Evolutionary conservation across 495 filamentous ascomycete species (phyloP).

Genomic region (Patellaria atrata): DNA sequence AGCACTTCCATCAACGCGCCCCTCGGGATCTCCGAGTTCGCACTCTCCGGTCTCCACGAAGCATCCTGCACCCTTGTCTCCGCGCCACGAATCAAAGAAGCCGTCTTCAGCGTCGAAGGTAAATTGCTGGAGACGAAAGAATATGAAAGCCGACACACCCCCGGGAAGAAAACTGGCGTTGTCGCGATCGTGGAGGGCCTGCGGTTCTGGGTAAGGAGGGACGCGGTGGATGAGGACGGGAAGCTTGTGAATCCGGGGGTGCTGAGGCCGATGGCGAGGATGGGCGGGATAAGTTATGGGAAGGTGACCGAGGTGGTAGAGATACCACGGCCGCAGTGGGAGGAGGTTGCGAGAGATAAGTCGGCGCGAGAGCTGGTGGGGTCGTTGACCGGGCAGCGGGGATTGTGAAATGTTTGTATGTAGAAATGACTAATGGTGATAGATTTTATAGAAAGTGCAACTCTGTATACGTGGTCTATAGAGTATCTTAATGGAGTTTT

Average conservation of each 20-base stretch:
- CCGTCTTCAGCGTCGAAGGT: constrained; percentile 67
- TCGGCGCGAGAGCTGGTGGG: constrained; percentile 30
- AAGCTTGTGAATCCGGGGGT: constrained; percentile 53
- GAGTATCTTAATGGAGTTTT: too few species aligned
- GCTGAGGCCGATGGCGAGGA: constrained; percentile 57
- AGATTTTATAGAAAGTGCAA: too few species aligned
- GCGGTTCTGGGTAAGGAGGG: constrained; percentile 79
- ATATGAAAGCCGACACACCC: constrained; percentile 51
- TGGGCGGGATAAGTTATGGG: constrained; percentile 78
- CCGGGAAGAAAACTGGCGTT: constrained; percentile 58
- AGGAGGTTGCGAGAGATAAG: constrained; percentile 31
- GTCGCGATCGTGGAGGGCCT: constrained; percentile 73
- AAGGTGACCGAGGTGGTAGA: constrained; percentile 59
- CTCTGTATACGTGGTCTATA: too few species aligned
- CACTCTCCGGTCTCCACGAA: constrained; percentile 59
- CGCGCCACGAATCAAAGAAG: constrained; percentile 63
- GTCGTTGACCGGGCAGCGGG: too few species aligned
- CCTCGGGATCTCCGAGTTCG: constrained; percentile 69
- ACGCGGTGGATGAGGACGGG: constrained; percentile 66
- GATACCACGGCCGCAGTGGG: constrained; percentile 57
- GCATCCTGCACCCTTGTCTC: constrained; percentile 51
- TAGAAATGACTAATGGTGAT: too few species aligned
- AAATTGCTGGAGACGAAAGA: constrained; percentile 60
- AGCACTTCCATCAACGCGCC: constrained; percentile 62
- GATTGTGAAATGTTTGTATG: too few species aligned